Percentiles rank a stretch among this genome's conserved stretches.
Conservation (phyloP, 2,329 filamentous ascomycete genomes). For the Aspergillus pseudoterreus region DNA sequence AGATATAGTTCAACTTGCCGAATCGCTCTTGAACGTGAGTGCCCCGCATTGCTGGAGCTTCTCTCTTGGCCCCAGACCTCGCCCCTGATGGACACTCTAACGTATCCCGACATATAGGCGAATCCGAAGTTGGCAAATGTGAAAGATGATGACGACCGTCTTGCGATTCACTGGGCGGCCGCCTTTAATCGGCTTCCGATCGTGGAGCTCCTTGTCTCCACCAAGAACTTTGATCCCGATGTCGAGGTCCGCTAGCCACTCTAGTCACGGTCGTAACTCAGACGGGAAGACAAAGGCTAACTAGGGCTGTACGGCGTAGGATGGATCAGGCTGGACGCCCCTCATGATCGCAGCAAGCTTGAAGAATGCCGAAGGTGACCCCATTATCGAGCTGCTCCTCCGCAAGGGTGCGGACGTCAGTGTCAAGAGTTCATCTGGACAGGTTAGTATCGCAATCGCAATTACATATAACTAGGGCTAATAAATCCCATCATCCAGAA, state of each 20-base stretch:
- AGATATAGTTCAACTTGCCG: conserved; percentile 60
- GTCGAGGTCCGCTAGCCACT: conserved; percentile 55
- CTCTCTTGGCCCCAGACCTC: background rate
- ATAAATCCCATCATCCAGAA: conserved; percentile 52
- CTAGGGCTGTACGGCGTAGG: conserved; percentile 24
- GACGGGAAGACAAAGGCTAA: background rate
- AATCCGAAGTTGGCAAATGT: conserved; percentile 74
- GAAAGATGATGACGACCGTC: conserved; percentile 79
- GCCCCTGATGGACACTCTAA: background rate
- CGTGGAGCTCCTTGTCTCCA: conserved; percentile 65
- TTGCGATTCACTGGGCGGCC: conserved; percentile 90
- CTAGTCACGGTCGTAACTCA: background rate
- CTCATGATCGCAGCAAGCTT: conserved; percentile 50
- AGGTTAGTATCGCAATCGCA: conserved; percentile 24
- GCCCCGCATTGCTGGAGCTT: conserved; percentile 22
- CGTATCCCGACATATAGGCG: conserved; percentile 48
- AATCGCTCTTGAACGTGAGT: conserved; percentile 68
- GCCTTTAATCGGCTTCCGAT: conserved; percentile 78
- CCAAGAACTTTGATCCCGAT: conserved; percentile 77
- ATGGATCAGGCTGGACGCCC: conserved; percentile 49
- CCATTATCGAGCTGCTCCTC: conserved; percentile 43
- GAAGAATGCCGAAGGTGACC: conserved; percentile 43
- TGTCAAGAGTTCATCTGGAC: conserved; percentile 40
- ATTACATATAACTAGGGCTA: background rate
- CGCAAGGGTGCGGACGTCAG: conserved; percentile 47